A percentile compares a stretch with the other conserved stretches of the same genome.
Evolutionary conservation across 208 protist genomes (phyloP).

Genomic region (Leishmania guyanensis): DNA sequence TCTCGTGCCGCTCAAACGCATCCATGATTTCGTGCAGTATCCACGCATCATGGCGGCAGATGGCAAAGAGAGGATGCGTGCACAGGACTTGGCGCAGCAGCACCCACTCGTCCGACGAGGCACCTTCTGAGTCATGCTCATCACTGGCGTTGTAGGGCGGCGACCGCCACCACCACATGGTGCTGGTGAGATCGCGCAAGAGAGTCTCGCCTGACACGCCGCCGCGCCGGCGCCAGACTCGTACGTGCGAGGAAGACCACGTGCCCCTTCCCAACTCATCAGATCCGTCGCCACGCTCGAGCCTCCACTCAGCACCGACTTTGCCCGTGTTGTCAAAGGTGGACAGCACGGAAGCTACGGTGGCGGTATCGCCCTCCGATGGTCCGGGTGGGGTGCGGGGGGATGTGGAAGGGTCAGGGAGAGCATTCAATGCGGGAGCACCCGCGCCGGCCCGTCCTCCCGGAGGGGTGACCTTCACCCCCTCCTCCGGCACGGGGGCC

Average conservation of each 20-base stretch:
- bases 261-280: neutral
- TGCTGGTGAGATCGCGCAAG: neutral
- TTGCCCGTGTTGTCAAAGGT: neutral
- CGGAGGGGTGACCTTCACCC: neutral
- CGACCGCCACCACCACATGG: conserved; percentile 7
- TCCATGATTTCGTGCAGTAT: conserved; percentile 14
- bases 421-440: neutral
- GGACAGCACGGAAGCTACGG: neutral
- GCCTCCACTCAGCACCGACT: neutral
- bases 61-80: conserved; percentile 12
- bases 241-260: neutral
- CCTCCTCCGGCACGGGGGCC: neutral
- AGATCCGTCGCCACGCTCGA: neutral
- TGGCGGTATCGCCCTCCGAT: neutral
- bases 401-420: neutral
- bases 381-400: neutral
- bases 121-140: neutral
- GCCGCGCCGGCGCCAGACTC: conserved; percentile 9
- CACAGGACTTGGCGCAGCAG: conserved; percentile 4
- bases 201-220: conserved; percentile 8
- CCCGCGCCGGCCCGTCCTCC: neutral
- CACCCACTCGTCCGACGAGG: neutral
- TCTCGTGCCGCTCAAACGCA: conserved; percentile 15
- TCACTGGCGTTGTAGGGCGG: neutral
- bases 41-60: conserved; percentile 1